These are phyloP conservation scores for Prunus campanulata DNA, from an alignment of 306 rosid genomes.

Conservation along the genomic window DNA sequence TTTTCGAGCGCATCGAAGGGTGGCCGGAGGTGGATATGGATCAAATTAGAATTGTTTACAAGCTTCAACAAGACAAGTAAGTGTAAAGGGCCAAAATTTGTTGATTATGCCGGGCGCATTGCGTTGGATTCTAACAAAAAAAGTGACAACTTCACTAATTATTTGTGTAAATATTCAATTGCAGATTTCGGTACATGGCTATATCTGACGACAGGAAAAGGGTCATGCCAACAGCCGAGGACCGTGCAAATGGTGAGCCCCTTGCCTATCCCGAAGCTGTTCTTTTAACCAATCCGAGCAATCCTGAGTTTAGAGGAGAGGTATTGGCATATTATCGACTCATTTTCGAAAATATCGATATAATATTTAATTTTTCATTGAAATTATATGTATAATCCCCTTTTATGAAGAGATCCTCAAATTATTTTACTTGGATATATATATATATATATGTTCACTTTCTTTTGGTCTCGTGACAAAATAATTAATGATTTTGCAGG, in stretches of 20 bases:
- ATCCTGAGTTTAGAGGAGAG: slow-evolving; percentile 53
- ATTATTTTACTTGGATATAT: background rate
- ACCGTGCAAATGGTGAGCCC: slow-evolving; percentile 28
- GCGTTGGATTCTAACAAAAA: background rate
- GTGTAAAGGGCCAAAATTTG: background rate
- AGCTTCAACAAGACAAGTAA: slow-evolving; percentile 48
- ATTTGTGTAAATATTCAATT: background rate
- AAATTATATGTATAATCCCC: background rate
- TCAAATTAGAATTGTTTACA: slow-evolving; percentile 59
- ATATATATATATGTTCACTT: too few relatives aligned
- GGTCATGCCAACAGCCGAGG: slow-evolving; percentile 50
- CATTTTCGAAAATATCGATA: too few relatives aligned
- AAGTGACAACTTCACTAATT: background rate
- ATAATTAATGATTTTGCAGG: slow-evolving; percentile 30
- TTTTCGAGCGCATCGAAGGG: slow-evolving; percentile 53
- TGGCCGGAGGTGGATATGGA: slow-evolving; percentile 42
- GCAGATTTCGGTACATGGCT: slow-evolving; percentile 72
- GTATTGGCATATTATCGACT: slow-evolving; percentile 5
- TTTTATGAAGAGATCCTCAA: too few relatives aligned
- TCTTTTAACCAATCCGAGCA: slow-evolving; percentile 44
- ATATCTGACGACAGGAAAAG: slow-evolving; percentile 58
- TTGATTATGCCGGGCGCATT: too few relatives aligned
- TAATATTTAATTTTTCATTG: background rate
- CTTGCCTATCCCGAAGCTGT: slow-evolving; percentile 75
- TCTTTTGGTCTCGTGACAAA: background rate